Percentiles rank a stretch among this genome's conserved stretches.
These are phyloP conservation scores for Hypoxylon sp. DNA, from an alignment of 2,329 filamentous ascomycete species.

Conservation along the genomic window DNA sequence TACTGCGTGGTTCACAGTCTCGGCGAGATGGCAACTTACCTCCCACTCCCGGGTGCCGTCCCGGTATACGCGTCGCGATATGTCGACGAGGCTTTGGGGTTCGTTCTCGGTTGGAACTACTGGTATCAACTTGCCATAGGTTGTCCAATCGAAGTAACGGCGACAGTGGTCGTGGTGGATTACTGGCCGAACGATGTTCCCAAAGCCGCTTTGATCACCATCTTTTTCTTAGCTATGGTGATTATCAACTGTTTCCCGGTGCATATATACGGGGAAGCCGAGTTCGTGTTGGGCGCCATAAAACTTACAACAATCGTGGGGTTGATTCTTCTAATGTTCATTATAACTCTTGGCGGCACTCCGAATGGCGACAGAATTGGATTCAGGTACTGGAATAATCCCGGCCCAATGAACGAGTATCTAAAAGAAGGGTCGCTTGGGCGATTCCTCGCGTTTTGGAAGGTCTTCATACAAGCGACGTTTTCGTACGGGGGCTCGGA, in stretches of 20 bases:
- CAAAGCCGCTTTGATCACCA: constrained; percentile 46
- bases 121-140: constrained; percentile 61
- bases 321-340: constrained; percentile 59
- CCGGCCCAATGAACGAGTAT: constrained; percentile 55
- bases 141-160: constrained; percentile 58
- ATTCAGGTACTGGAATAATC: constrained; percentile 56
- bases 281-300: constrained; percentile 60
- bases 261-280: constrained; percentile 61
- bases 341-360: constrained; percentile 58
- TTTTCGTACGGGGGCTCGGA: constrained; percentile 59
- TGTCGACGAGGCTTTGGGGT: constrained; percentile 57
- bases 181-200: constrained; percentile 51
- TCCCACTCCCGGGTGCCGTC: constrained; percentile 65
- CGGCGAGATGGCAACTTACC: constrained; percentile 68
- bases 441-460: constrained; percentile 54
- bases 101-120: constrained; percentile 61
- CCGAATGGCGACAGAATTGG: constrained; percentile 55
- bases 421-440: constrained; percentile 50
- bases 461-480: constrained; percentile 57
- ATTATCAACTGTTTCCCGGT: constrained; percentile 51
- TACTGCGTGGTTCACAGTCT: constrained; percentile 60
- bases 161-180: constrained; percentile 56
- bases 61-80: constrained; percentile 59
- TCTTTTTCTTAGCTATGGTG: constrained; percentile 51
- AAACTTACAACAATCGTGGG: constrained; percentile 60